Evolutionary conservation across 1,139 yeast species (phyloP), one percentile per base, ranked within the genome.

Genomic region (Kodamaea sp.): DNA sequence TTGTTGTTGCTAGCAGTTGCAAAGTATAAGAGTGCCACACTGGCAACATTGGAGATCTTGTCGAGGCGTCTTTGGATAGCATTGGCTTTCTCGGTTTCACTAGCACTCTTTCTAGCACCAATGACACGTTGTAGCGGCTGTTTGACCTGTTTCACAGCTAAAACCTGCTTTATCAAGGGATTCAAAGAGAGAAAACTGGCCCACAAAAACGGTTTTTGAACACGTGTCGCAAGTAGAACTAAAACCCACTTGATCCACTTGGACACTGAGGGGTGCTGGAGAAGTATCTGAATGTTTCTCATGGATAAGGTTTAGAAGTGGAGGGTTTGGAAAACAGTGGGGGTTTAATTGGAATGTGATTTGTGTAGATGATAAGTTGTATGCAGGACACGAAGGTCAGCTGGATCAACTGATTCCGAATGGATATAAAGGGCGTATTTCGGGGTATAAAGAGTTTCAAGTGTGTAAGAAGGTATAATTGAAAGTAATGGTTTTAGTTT

Each of bases 231-330:
- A 6, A 57, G 46, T 5, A 67, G 49, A 2, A 59, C 34, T 11
- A 56, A 38, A 10, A 55, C 55, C 63, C 68, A 63, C 41, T 58
- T 61, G 32, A 55, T 37, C 63, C 70, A 65, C 32, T 51, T 58
- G 24, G 43, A 30, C 5, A 50, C 31, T 8, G 55, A 34, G 8
- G 38, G 38, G 15, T 39, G 37, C 25, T 20, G 29, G 15, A 23
- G 5, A 9, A 29, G 26, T 30, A 39, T 20, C 28, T 43, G 46
- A 33, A 44, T 33, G 32, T 42, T 44, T 35, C 43, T 47, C 47
- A 46, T 46, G 21, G 21, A n/a, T n/a, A n/a, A n/a, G n/a, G n/a
- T n/a, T n/a, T n/a, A n/a, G n/a, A n/a, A n/a, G n/a, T n/a, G n/a
- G n/a, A n/a, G n/a, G n/a, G n/a, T n/a, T n/a, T n/a, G n/a, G n/a